These are phyloP conservation scores for Myrica gale DNA, from an alignment of 306 rosid species.

Conservation along the genomic window DNA sequence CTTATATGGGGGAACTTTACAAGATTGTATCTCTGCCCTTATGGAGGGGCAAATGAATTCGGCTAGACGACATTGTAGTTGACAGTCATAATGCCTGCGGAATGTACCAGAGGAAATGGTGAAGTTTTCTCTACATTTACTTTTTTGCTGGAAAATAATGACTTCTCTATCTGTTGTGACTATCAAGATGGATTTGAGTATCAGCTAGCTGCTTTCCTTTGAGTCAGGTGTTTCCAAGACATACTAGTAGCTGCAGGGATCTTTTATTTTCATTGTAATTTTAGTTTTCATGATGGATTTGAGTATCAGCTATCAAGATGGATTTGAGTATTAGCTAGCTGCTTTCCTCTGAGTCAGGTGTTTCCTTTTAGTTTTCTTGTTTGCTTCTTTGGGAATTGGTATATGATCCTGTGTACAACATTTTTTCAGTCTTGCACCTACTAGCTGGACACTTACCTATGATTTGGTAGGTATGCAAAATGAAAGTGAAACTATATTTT, in stretches of 20 bases:
- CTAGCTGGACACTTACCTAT: too few species aligned
- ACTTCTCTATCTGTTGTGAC: background rate
- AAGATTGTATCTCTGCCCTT: background rate
- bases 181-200: too few species aligned
- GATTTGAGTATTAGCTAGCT: too few species aligned
- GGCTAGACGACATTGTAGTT: background rate
- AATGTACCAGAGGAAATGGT: background rate
- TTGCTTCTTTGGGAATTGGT: background rate
- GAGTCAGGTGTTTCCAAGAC: too few species aligned
- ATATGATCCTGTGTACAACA: background rate
- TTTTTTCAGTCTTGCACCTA: too few species aligned
- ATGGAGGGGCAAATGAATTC: background rate
- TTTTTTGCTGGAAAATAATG: background rate
- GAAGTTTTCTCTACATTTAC: background rate
- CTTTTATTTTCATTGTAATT: background rate
- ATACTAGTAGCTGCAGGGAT: too few species aligned
- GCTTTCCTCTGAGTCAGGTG: too few species aligned
- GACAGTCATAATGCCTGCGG: background rate
- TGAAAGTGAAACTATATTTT: too few species aligned
- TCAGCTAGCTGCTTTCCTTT: too few species aligned
- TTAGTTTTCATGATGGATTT: too few species aligned
- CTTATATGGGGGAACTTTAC: background rate
- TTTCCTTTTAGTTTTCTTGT: background rate
- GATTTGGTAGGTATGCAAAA: too few species aligned
- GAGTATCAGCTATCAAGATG: too few species aligned